Base-by-base conservation (phyloP, 192 early-diverging fungal species). In the Umbelopsis sp. region DNA sequence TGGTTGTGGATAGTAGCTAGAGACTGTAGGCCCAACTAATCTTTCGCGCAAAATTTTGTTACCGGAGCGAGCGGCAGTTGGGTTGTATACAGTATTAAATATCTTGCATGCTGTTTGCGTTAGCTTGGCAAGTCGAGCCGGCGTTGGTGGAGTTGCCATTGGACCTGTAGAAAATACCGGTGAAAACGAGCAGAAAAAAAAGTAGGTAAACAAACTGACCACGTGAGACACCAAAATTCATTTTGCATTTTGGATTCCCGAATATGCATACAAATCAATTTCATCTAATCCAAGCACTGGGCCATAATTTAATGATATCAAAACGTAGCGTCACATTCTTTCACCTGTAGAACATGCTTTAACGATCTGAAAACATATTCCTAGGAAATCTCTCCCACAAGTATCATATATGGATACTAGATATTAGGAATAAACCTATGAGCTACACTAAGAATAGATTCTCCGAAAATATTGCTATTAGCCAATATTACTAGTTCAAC, bases 1-100 rank as follows among this genome's bases (percentile, higher is more conserved):
- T 59, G 81, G 75, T 59, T 87, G 82, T n/a, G 90, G 91, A 71
- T 93, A 86, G 78, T 91, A 93, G 5, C 81, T 79, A 24, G 85
- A 81, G 74, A 93, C 74, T 8, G 83, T 83, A 45, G 89, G 86
- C 47, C 91, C 92, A n/a, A 90, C 74, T 3, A 93, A 80, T 53
- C 81, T 81, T 54, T 91, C 84, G 45, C 90, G 85, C 26, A 93
- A 78, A 69, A 93, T 86, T 78, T 91, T 91, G 76, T 90, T 89
- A 32, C 92, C 92, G 7, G 87, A 89, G 65, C 90, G 86, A 25
- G 83, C 81, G 0, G 78, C 77, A 0, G 89, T 90, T 7, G 91
- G 92, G 74, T 93, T 93, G 74, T 91, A 90, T 17, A 86, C 68
- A 69, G 82, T 90, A 47, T 87, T 81, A 69, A 93, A 93, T 44